These are phyloP conservation scores for Carex arenaria DNA, from an alignment of 202 grass and related monocot genomes.

Conservation along the genomic window DNA sequence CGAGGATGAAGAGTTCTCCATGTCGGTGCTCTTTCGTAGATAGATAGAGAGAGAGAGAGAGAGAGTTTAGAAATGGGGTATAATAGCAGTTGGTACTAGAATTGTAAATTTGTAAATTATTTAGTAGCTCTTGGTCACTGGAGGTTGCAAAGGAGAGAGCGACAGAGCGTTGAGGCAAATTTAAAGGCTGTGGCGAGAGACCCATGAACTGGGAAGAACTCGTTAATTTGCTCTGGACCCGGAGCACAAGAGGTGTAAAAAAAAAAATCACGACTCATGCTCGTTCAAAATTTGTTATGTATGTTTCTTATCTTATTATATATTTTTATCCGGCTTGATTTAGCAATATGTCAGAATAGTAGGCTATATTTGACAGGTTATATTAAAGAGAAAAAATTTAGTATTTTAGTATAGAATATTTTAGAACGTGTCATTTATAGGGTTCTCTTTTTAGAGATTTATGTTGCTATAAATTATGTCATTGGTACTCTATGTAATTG, in stretches of 20 bases:
- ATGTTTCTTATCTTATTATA: no score
- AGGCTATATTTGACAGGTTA: no score
- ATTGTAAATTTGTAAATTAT: not conserved
- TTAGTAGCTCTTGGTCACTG: not conserved
- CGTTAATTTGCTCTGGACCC: not conserved
- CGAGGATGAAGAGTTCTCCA: constrained; percentile 7
- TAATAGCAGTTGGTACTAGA: not conserved
- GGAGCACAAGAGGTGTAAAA: not conserved
- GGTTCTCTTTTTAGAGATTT: no score
- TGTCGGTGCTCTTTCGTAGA: not conserved
- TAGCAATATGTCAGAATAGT: no score
- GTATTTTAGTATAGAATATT: no score
- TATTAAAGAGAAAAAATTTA: no score
- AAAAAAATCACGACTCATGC: no score
- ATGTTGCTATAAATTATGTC: no score
- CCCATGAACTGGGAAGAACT: not conserved
- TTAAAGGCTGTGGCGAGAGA: not conserved
- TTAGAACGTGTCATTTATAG: no score
- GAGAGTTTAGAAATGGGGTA: not conserved
- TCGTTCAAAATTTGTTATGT: no score
- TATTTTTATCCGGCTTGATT: no score
- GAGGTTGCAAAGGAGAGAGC: not conserved
- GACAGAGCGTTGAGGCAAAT: not conserved
- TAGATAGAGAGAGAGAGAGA: not conserved
- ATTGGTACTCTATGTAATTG: no score